Evolutionary conservation across 768 basidiomycete genomes (phyloP), one percentile per base, ranked within the genome.

Genomic region (Sporobolomyces pararoseus): DNA sequence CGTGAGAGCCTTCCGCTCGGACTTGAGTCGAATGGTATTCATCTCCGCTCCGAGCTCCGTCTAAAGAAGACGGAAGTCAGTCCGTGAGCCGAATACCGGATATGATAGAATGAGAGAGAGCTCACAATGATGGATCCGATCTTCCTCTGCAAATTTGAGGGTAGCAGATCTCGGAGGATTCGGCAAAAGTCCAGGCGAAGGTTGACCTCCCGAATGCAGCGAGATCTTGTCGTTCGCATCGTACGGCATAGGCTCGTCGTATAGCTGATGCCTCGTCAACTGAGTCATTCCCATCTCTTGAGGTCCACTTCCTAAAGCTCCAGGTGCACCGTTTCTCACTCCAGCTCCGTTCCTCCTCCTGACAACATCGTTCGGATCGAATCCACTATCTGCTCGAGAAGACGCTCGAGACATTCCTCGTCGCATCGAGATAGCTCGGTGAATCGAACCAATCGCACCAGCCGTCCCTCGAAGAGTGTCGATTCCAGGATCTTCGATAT

Each of bases 401-500:
- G 59, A 61, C 4, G 59, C 59, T n/a, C 72, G 70, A 75, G 75
- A 61, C 34, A 58, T 72, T 32, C 54, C 59, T 27, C 66, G n/a
- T 62, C 52, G 75, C 55, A 71, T 66, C 42, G 62, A 66, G 77
- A 76, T 74, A 9, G 76, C 76, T 23, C 77, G 75, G 63, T 95
- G 91, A 76, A 98, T 89, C 77, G 89, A 91, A 23, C 96, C 94
- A 50, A 97, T 83, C 0, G 93, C 85, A 6, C 94, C 92, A 75
- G 94, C 94, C 3, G 89, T 89, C 21, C 95, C 94, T 23, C 96
- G 85, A 0, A 98, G 84, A 2, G 93, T 85, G 71, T 92, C 93
- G 79, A 96, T 89, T 4, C 94, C 94, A 0, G 95, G 94, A 74
- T 98, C 91, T 78, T 97, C 92, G 25, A 86, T 66, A 0, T 85